Conservation (phyloP, 768 basidiomycete species). For the Mycena alexandri region DNA sequence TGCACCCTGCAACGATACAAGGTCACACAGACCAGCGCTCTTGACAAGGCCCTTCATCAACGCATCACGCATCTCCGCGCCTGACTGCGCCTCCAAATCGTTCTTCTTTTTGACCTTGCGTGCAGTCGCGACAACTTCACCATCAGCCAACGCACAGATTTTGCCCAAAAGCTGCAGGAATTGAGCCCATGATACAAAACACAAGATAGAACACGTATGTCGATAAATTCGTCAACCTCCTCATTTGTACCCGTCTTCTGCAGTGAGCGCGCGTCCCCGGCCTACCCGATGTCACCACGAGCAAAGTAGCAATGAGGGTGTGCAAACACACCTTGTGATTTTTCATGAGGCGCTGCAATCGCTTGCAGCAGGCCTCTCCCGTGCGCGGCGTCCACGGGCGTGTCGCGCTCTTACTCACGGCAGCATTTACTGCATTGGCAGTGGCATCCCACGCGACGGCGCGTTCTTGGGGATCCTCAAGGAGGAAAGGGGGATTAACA, state of each 20-base stretch:
- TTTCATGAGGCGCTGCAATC: too few species aligned
- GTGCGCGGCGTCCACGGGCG: too few species aligned
- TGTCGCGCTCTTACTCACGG: too few species aligned
- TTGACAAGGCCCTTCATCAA: background rate
- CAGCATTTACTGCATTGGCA: slow-evolving; percentile 8
- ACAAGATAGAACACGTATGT: background rate
- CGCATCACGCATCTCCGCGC: background rate
- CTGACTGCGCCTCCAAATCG: too few species aligned
- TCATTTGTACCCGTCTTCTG: slow-evolving; percentile 3
- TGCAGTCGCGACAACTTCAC: background rate
- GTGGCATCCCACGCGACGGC: background rate
- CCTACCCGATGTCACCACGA: too few species aligned
- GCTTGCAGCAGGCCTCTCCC: too few species aligned
- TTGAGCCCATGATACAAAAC: background rate
- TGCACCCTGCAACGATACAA: background rate
- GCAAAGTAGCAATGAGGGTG: too few species aligned
- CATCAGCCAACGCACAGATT: background rate
- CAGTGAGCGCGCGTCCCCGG: too few species aligned
- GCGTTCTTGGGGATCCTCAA: background rate
- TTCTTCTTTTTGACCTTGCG: slow-evolving; percentile 1
- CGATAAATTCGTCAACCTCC: background rate
- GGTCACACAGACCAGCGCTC: background rate
- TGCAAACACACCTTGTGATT: too few species aligned
- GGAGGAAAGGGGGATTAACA: background rate
- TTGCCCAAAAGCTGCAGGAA: background rate